A percentile compares a stretch with the other conserved stretches of the same genome.
Conservation (phyloP, 306 rosid species). For the Gleditsia sinensis region DNA sequence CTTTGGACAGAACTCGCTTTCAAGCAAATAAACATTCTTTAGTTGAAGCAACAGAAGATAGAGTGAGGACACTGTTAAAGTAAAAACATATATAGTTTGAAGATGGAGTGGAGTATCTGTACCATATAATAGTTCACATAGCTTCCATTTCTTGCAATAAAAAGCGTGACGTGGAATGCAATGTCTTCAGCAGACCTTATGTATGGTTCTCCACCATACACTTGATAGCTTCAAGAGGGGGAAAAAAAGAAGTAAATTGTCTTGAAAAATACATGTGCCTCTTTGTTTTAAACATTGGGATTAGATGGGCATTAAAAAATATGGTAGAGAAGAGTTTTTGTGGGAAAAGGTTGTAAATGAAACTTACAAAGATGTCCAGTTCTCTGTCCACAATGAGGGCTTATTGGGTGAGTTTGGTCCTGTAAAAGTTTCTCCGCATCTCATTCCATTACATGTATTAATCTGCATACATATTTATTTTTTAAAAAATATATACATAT, state of each 20-base stretch:
- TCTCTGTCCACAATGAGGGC: conserved; percentile 78
- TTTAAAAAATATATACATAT: neutral
- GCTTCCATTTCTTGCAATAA: conserved; percentile 86
- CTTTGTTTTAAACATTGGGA: too few relatives aligned
- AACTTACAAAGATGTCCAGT: conserved; percentile 78
- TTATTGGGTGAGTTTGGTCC: conserved; percentile 81
- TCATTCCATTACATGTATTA: conserved; percentile 82
- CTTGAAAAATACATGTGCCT: neutral
- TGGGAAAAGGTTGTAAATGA: too few relatives aligned
- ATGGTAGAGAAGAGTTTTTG: neutral
- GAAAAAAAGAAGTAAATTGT: neutral
- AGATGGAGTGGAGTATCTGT: conserved; percentile 1
- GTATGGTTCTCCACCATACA: conserved; percentile 65
- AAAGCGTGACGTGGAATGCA: conserved; percentile 82
- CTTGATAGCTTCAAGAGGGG: conserved; percentile 56
- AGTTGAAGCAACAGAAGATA: neutral
- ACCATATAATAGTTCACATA: conserved; percentile 89
- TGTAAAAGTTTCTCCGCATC: conserved; percentile 66
- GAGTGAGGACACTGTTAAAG: neutral
- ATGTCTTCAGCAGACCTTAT: conserved; percentile 80
- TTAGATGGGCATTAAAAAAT: neutral
- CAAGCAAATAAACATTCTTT: neutral
- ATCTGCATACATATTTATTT: conserved; percentile 44
- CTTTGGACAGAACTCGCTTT: too few relatives aligned
- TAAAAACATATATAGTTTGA: neutral